phyloP scores from a whole-genome alignment of 768 basidiomycete species.

The Rhizopogon vinicolor region DNA sequence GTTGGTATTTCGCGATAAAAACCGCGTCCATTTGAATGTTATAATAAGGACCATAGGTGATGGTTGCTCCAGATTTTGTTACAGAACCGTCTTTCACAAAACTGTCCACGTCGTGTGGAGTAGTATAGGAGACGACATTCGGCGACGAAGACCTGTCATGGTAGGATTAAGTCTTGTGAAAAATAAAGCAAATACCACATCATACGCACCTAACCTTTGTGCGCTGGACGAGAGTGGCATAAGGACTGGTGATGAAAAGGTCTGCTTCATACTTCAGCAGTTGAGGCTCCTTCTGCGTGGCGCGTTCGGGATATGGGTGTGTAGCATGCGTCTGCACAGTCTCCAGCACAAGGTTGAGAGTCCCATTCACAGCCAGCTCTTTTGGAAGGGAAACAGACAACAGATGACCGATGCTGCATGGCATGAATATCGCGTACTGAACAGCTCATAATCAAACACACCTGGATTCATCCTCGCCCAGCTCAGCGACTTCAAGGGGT shows the following conservation, averaged over 20 bases:
- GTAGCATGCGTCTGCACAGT: slow-evolving; percentile 77
- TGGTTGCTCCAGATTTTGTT: slow-evolving; percentile 70
- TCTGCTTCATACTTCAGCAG: slow-evolving; percentile 72
- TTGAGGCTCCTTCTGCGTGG: slow-evolving; percentile 74
- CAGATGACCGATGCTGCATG: slow-evolving; percentile 40
- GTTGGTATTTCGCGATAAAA: slow-evolving; percentile 60
- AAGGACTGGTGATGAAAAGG: slow-evolving; percentile 82
- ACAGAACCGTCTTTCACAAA: slow-evolving; percentile 59
- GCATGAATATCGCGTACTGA: slow-evolving; percentile 16
- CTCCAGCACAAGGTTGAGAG: slow-evolving; percentile 74
- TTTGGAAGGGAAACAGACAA: slow-evolving; percentile 64
- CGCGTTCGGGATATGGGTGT: slow-evolving; percentile 67
- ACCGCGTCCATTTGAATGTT: slow-evolving; percentile 63
- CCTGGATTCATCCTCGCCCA: slow-evolving; percentile 45
- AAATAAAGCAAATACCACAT: not conserved
- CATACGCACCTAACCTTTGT: slow-evolving; percentile 77
- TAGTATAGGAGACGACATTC: slow-evolving; percentile 66
- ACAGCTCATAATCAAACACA: slow-evolving; percentile 31
- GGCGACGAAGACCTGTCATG: slow-evolving; percentile 61
- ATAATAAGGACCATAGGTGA: slow-evolving; percentile 88
- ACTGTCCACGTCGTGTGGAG: slow-evolving; percentile 53
- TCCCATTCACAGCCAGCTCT: slow-evolving; percentile 51
- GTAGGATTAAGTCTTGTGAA: slow-evolving; percentile 1
- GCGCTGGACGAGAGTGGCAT: slow-evolving; percentile 74
- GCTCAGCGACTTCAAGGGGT: slow-evolving; percentile 47